Conservation (phyloP, 495 filamentous ascomycete genomes). For the Daldinia decipiens region DNA sequence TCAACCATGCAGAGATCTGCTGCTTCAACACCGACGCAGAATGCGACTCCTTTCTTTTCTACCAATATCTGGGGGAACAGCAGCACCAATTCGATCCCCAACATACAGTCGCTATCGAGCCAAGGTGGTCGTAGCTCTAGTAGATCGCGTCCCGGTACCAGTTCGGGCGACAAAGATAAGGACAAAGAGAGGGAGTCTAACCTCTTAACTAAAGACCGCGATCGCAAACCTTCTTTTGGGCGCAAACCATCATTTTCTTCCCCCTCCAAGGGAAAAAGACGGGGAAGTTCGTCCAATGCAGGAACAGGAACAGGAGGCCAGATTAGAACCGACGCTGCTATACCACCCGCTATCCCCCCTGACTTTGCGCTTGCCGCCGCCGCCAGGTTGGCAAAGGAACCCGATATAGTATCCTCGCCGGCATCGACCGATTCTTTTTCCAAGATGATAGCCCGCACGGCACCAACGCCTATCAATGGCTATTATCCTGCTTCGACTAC, state of each 20-base stretch:
- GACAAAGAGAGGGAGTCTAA: constrained; percentile 44
- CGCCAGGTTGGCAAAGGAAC: constrained; percentile 51
- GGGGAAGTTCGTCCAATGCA: constrained; percentile 51
- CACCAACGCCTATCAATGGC: constrained; percentile 46
- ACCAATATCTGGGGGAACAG: constrained; percentile 53
- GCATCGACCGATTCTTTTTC: constrained; percentile 52
- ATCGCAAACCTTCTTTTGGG: constrained; percentile 55
- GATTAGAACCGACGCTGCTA: constrained; percentile 49
- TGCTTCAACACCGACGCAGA: constrained; percentile 51
- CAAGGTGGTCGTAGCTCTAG: constrained; percentile 22
- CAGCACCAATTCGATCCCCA: constrained; percentile 24
- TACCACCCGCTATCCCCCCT: constrained; percentile 53
- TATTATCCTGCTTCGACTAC: constrained; percentile 46
- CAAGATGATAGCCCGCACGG: constrained; percentile 57
- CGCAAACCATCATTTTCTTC: constrained; percentile 57
- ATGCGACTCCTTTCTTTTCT: constrained; percentile 57
- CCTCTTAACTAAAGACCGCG: constrained; percentile 57
- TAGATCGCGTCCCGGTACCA: constrained; percentile 55
- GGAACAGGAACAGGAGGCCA: constrained; percentile 35
- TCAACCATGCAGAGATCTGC: constrained; percentile 56
- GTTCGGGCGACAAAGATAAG: constrained; percentile 49
- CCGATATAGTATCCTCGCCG: constrained; percentile 49
- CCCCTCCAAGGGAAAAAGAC: constrained; percentile 52
- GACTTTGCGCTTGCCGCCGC: constrained; percentile 54
- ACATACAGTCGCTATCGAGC: constrained; percentile 32